Evolutionary conservation across 2,329 filamentous ascomycete species (phyloP).

Genomic region (Cercospora janseana): DNA sequence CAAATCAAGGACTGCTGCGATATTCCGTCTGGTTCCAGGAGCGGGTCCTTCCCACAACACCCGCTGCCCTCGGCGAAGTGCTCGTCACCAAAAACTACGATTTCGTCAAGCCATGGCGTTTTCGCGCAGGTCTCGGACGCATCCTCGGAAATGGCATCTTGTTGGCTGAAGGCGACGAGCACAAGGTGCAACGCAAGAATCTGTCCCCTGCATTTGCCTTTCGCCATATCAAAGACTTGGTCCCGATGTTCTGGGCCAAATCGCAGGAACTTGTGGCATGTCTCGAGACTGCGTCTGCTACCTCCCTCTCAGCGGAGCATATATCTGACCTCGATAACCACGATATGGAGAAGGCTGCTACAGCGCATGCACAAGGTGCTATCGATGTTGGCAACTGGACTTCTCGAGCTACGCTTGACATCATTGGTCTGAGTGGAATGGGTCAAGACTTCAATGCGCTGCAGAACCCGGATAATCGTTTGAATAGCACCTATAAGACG

Average conservation of each 20-base stretch:
- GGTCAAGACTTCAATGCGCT: conserved; percentile 57
- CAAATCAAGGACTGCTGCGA: conserved; percentile 56
- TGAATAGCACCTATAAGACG: conserved; percentile 52
- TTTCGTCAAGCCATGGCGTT: conserved; percentile 48
- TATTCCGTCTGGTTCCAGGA: conserved; percentile 50
- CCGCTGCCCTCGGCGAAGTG: conserved; percentile 51
- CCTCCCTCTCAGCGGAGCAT: conserved; percentile 15
- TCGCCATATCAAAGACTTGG: conserved; percentile 52
- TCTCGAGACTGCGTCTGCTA: conserved; percentile 37
- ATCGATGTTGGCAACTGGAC: conserved; percentile 49
- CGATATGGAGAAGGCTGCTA: conserved; percentile 28
- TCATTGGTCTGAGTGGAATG: conserved; percentile 58
- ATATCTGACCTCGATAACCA: conserved; percentile 21
- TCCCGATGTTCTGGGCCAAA: conserved; percentile 51
- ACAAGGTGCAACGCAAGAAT: conserved; percentile 61
- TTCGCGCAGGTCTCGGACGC: conserved; percentile 57
- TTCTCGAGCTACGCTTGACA: conserved; percentile 56
- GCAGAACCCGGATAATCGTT: conserved; percentile 50
- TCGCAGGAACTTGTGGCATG: conserved; percentile 42
- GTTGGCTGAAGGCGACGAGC: conserved; percentile 85
- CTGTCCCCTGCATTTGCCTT: conserved; percentile 53
- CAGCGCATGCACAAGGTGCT: conserved; percentile 36
- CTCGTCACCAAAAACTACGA: conserved; percentile 53
- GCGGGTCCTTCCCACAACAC: conserved; percentile 46
- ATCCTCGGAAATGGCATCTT: conserved; percentile 71